These are phyloP conservation scores for Alternaria gansuensis DNA, from an alignment of 2,329 filamentous ascomycete species.

Conservation along the genomic window DNA sequence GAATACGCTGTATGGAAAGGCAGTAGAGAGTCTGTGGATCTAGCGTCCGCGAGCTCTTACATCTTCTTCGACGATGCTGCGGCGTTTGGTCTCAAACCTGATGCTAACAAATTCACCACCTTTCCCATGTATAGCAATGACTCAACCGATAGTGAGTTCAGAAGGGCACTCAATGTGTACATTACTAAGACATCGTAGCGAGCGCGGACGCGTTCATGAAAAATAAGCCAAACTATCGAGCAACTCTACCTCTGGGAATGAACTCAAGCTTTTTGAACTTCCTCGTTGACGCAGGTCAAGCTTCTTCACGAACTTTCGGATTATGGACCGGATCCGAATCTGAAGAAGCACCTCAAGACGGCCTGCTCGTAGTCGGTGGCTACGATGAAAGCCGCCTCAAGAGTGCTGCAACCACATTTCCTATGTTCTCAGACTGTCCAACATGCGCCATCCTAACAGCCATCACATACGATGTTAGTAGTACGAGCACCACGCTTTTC, in stretches of 20 bases:
- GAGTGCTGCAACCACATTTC: constrained; percentile 26
- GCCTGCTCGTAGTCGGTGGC: constrained; percentile 28
- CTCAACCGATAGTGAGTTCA: constrained; percentile 27
- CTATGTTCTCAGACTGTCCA: constrained; percentile 32
- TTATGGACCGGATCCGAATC: constrained; percentile 32
- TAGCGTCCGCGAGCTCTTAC: constrained; percentile 24
- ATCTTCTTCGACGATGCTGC: constrained; percentile 29
- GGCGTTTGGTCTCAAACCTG: constrained; percentile 26
- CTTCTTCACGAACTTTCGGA: constrained; percentile 31
- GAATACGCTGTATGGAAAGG: constrained; percentile 27
- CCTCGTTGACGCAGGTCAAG: constrained; percentile 28
- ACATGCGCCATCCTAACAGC: constrained; percentile 33
- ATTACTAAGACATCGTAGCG: constrained; percentile 11
- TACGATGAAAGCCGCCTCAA: constrained; percentile 29
- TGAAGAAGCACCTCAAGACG: constrained; percentile 27
- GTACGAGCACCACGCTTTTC: constrained; percentile 27
- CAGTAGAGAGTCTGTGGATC: constrained; percentile 26
- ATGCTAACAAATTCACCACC: constrained; percentile 25
- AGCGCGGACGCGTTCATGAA: constrained; percentile 18
- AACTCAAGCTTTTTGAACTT: constrained; percentile 29
- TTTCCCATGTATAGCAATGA: constrained; percentile 28
- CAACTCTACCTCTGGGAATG: constrained; percentile 27
- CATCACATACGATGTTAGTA: constrained; percentile 29
- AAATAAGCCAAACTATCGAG: constrained; percentile 20
- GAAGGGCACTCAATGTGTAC: neutral